A percentile compares a stretch with the other conserved stretches of the same genome.
phyloP scores from a whole-genome alignment of 148 eudicot genomes.

The Chenopodium album region DNA sequence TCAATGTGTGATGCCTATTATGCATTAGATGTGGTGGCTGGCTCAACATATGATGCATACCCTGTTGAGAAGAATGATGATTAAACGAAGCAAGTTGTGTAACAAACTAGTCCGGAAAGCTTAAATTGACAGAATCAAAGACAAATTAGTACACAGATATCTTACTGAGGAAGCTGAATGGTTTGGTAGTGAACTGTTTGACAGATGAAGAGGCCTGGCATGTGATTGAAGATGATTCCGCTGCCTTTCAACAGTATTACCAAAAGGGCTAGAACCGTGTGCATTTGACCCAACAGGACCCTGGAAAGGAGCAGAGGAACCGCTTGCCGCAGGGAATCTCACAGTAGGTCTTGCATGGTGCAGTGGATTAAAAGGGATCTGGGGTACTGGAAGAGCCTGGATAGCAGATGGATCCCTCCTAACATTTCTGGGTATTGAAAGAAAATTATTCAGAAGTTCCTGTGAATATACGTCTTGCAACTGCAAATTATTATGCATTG shows the following conservation, averaged over 20 bases:
- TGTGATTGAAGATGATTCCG: constrained; percentile 25
- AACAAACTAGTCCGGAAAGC: not conserved
- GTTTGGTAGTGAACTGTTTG: constrained; percentile 36
- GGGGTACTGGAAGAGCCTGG: constrained; percentile 62
- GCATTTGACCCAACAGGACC: constrained; percentile 15
- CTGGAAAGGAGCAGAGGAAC: constrained; percentile 37
- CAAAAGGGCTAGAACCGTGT: constrained; percentile 11
- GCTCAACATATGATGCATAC: constrained; percentile 32
- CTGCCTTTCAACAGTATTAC: constrained; percentile 36
- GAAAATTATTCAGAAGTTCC: constrained; percentile 29
- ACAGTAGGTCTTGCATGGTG: constrained; percentile 34
- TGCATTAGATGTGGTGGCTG: constrained; percentile 44
- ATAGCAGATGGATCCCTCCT: constrained; percentile 47
- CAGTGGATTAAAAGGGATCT: constrained; percentile 28
- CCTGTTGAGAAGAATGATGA: constrained; percentile 29
- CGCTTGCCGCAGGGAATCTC: constrained; percentile 24
- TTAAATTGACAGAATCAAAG: not conserved
- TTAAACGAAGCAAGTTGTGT: not conserved
- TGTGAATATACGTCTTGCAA: constrained; percentile 39
- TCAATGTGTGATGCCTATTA: constrained; percentile 29
- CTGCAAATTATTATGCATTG: constrained; percentile 29
- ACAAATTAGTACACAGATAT: not conserved
- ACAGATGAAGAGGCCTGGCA: constrained; percentile 23
- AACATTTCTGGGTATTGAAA: constrained; percentile 38
- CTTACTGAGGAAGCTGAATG: constrained; percentile 39